phyloP scores from a whole-genome alignment of 202 grass and related monocot species.

The Bolboschoenoplectus hybrid region DNA sequence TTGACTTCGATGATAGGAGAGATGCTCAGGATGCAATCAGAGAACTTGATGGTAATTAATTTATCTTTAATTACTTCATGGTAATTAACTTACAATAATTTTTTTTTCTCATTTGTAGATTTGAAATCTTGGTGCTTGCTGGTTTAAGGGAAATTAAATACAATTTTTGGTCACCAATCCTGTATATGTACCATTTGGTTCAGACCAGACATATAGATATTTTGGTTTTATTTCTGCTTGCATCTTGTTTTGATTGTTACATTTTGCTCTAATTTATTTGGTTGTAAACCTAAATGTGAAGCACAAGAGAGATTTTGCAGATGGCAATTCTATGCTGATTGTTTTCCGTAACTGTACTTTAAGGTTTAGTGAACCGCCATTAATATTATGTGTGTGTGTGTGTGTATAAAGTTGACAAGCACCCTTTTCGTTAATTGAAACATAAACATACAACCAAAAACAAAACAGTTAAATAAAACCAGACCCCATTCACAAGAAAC shows the following conservation, averaged over 20 bases:
- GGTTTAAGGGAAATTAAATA: background rate
- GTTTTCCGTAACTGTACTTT: background rate
- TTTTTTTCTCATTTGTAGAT: background rate
- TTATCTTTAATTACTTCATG: background rate
- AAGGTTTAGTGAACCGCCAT: background rate
- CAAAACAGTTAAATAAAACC: no score
- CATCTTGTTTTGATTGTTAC: background rate
- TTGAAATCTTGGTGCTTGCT: background rate
- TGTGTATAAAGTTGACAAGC: no score
- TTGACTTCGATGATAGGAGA: conserved; percentile 75
- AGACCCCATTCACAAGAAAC: no score
- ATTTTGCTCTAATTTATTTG: background rate
- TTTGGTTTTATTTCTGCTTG: background rate
- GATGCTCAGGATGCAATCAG: conserved; percentile 81
- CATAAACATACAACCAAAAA: no score
- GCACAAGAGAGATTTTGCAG: background rate
- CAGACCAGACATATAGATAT: background rate
- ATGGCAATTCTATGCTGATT: background rate
- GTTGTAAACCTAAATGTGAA: background rate
- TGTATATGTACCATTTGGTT: background rate
- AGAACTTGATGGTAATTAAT: conserved; percentile 68
- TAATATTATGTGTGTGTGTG: no score
- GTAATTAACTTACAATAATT: background rate
- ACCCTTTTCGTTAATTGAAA: no score
- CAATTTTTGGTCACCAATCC: background rate